Evolutionary conservation across 352 stramenopile genomes (phyloP).

Genomic region (Peronospora farinosa): DNA sequence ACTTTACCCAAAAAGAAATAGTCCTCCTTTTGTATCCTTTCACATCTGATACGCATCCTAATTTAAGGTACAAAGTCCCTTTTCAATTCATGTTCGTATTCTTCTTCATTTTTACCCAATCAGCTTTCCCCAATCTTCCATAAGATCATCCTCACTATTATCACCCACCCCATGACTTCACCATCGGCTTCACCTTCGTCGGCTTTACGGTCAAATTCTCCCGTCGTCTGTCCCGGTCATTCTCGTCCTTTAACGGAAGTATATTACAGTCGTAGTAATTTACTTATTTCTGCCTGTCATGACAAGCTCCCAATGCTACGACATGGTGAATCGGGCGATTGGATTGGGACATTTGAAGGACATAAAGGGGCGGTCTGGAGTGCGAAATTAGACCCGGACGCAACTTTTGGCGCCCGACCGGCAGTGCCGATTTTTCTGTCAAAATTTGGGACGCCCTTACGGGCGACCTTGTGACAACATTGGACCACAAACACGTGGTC

Average conservation of each 20-base stretch:
- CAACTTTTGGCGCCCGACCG: constrained; percentile 84
- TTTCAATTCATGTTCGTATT: no score
- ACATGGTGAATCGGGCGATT: constrained; percentile 80
- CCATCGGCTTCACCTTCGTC: constrained; percentile 23
- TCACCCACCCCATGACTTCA: constrained; percentile 9
- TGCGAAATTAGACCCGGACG: constrained; percentile 83
- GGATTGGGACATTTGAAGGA: constrained; percentile 96
- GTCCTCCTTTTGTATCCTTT: no score
- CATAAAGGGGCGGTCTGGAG: constrained; percentile 94
- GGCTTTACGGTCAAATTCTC: constrained; percentile 75
- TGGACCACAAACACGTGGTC: constrained; percentile 95
- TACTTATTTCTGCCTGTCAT: constrained; percentile 80
- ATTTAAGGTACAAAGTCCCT: no score
- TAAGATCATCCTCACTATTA: no score
- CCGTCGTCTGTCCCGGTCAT: constrained; percentile 81
- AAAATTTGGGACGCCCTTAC: constrained; percentile 97
- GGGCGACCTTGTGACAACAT: constrained; percentile 87
- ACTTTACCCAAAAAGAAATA: no score
- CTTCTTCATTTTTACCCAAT: no score
- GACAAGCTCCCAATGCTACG: constrained; percentile 88
- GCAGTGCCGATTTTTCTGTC: constrained; percentile 92
- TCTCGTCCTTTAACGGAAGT: constrained; percentile 74
- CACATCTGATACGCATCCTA: no score
- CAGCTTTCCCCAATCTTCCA: no score
- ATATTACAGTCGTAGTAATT: constrained; percentile 60